A percentile compares a stretch with the other conserved stretches of the same genome.
Conservation (phyloP, 2,329 filamentous ascomycete species). For the Coniella lustricola region DNA sequence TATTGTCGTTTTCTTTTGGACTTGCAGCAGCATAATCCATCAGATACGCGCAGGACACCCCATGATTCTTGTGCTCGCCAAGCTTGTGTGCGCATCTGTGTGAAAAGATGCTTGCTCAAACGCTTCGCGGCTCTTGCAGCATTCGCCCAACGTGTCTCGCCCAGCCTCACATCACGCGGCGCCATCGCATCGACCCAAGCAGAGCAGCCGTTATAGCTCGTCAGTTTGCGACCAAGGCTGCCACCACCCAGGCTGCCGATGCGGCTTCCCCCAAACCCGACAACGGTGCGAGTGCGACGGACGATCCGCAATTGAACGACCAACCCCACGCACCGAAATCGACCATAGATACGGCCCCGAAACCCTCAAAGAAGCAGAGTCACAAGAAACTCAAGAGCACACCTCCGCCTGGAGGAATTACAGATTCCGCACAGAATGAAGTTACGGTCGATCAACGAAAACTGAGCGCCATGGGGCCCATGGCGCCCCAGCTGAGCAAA, state of each 20-base stretch:
- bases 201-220: neutral
- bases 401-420: too few species aligned
- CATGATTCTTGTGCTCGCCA: neutral
- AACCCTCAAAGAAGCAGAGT: too few species aligned
- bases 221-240: slow-evolving; percentile 7
- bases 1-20: neutral
- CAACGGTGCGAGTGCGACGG: neutral
- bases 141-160: slow-evolving; percentile 3
- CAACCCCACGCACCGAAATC: too few species aligned
- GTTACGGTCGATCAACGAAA: too few species aligned
- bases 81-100: slow-evolving; percentile 2
- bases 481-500: too few species aligned
- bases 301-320: too few species aligned
- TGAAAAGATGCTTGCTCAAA: slow-evolving; percentile 12
- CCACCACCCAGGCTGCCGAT: neutral
- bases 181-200: neutral
- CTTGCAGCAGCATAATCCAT: neutral
- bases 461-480: too few species aligned
- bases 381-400: too few species aligned
- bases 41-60: neutral
- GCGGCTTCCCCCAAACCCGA: neutral
- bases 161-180: slow-evolving; percentile 1
- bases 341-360: too few species aligned
- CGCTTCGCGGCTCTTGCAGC: slow-evolving; percentile 11
- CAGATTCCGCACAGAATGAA: too few species aligned